Base-by-base conservation (phyloP, 2,329 filamentous ascomycete genomes). In the Alternaria sp. region DNA sequence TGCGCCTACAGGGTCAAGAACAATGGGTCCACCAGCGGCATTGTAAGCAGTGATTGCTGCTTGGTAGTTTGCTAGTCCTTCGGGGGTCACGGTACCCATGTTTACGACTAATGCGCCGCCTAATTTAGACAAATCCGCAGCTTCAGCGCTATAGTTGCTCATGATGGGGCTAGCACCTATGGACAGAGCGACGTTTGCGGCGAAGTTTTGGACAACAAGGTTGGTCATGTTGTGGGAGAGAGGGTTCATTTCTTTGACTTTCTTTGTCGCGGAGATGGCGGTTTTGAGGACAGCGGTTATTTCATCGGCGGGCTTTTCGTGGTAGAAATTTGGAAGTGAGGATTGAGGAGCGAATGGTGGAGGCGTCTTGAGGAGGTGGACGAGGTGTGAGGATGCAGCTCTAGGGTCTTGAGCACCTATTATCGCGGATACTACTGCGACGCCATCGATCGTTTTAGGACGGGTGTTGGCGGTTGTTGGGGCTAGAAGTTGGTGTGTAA, bases 221-320 rank as follows among this genome's bases (percentile, higher is more conserved):
- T 98, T 98, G 54, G 95, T 98, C 92, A 98, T 98, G 80, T 97
- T 97, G 80, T 98, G 94, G 51, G 91, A 91, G 22, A 98, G 84
- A 0, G 94, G 93, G 57, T 86, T 89, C 43, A 80, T 83, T 3
- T 82, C 76, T 5, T 86, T 86, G 48, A 97, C 85, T 6, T 84
- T 82, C 60, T 81, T 82, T 43, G 96, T 82, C 38, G 20, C 46
- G 18, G 91, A 79, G 4, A 69, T 41, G 72, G 67, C 51, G 9
- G 72, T 65, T 30, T 70, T 53, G 28, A 65, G 41, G 28, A 77
- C 39, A 26, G 59, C 44, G 2, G 46, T 16, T 18, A 63, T 51
- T 32, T 68, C 59, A 5, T 68, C 65, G 49, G 61, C 26, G 4
- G 64, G 49, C 11, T 68, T 67, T 32, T 68, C 64, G 51, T 64